These are phyloP conservation scores for Huntiella bhutanensis DNA, from an alignment of 2,329 filamentous ascomycete genomes.

Conservation along the genomic window DNA sequence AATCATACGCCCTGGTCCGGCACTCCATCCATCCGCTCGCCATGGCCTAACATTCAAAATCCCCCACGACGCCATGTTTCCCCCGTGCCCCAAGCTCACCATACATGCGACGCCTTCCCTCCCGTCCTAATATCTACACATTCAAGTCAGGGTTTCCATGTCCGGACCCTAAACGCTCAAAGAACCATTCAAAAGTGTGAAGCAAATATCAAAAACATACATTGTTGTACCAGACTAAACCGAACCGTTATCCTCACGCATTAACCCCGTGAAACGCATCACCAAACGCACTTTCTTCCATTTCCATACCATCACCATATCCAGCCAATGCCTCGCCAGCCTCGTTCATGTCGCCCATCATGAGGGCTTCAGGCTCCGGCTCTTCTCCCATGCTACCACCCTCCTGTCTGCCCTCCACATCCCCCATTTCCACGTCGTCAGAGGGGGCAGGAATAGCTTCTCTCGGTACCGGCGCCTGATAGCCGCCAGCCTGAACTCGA, in stretches of 20 bases:
- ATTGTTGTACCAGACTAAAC: neutral
- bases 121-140: no score
- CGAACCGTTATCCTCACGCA: neutral
- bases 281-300: constrained; percentile 68
- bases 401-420: constrained; percentile 25
- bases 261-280: constrained; percentile 58
- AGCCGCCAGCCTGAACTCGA: constrained; percentile 62
- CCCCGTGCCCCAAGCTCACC: no score
- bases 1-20: no score
- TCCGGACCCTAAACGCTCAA: neutral
- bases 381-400: neutral
- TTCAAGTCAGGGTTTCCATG: neutral
- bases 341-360: constrained; percentile 47
- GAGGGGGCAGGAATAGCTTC: constrained; percentile 24
- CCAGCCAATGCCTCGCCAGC: constrained; percentile 52
- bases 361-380: constrained; percentile 30
- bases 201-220: neutral
- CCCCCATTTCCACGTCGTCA: constrained; percentile 45
- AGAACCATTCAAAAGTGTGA: neutral
- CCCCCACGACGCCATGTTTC: no score
- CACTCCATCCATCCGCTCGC: no score
- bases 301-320: constrained; percentile 40
- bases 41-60: no score
- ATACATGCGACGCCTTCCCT: no score
- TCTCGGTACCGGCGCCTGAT: constrained; percentile 37